Evolutionary conservation across 148 eudicot species (phyloP), one percentile per base, ranked within the genome.

Genomic region (Chenopodium berlandieri): DNA sequence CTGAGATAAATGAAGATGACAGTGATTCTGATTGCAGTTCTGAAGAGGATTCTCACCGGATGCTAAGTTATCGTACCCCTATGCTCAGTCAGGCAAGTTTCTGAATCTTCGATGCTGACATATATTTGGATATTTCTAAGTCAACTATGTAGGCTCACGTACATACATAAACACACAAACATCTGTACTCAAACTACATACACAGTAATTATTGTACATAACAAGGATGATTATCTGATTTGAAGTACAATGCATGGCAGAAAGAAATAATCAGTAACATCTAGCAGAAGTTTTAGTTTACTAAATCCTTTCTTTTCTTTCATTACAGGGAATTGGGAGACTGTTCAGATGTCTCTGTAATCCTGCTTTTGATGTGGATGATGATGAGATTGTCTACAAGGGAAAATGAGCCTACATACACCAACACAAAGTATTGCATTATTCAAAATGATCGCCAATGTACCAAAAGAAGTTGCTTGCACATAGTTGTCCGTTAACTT

Each of bases 271-370:
- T 23, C 22, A 19, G 22, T 17, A 70, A 37, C 7, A 34, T 48
- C 1, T 12, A 67, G 7, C 48, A 50, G n/a, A 50, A 20, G 30
- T 22, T 67, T 14, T 44, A 31, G 68, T 56, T 14, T 44, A 31
- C 75, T 14, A 0, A 7, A 50, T 50, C 7, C 50, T 58, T 32
- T 67, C 12, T 68, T 62, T 77, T 67, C 4, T 69, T 75, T 23
- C 46, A 11, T 80, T 20, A 50, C 94, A 93, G 97, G 97, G 97
- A 81, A 93, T 93, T 47, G 94, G 95, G 6, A 93, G 92, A 85
- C 90, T 93, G 34, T 95, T 95, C 84, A 88, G 97, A 82, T 95
- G 98, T 80, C 89, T 95, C 27, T 95, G 98, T 79, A 95, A 89
- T 77, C 98, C 97, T 9, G 95, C 95, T 20, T 92, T 89, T 60